A percentile compares a stretch with the other conserved stretches of the same genome.
Evolutionary conservation across 1,139 yeast genomes (phyloP).

Genomic region (Kazachstania sp.): DNA sequence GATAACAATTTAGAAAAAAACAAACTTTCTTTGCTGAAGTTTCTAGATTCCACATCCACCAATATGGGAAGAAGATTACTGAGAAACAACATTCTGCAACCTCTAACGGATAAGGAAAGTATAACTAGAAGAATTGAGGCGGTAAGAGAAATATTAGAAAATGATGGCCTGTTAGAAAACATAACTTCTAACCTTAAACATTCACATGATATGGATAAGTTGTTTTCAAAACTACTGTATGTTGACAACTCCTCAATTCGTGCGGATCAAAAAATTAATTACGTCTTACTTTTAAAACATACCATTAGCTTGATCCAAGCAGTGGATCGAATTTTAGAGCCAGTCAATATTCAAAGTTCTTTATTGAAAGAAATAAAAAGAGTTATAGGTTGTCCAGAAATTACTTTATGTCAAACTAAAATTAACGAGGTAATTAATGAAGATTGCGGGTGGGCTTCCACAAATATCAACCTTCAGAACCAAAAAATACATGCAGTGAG

Average conservation of each 20-base stretch:
- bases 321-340: slow-evolving; percentile 13
- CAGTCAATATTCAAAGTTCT: slow-evolving; percentile 9
- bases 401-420: slow-evolving; percentile 20
- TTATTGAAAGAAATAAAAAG: slow-evolving; percentile 29
- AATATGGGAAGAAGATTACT: slow-evolving; percentile 40
- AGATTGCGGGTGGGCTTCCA: slow-evolving; percentile 38
- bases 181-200: slow-evolving; percentile 27
- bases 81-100: slow-evolving; percentile 38
- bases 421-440: slow-evolving; percentile 34
- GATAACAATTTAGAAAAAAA: slow-evolving; percentile 28
- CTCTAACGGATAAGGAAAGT: slow-evolving; percentile 34
- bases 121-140: slow-evolving; percentile 33
- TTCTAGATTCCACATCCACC: slow-evolving; percentile 35
- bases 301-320: slow-evolving; percentile 17
- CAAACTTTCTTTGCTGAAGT: slow-evolving; percentile 32
- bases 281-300: slow-evolving; percentile 34
- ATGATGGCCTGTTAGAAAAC: slow-evolving; percentile 16
- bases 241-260: slow-evolving; percentile 18
- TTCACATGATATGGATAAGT: slow-evolving; percentile 34
- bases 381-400: slow-evolving; percentile 26
- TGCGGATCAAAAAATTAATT: slow-evolving; percentile 36
- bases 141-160: slow-evolving; percentile 30
- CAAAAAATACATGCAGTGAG: slow-evolving; percentile 40
- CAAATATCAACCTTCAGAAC: slow-evolving; percentile 35
- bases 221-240: slow-evolving; percentile 30